phyloP scores from a whole-genome alignment of 2,329 filamentous ascomycete species.

The Lasiodiplodia sp. region DNA sequence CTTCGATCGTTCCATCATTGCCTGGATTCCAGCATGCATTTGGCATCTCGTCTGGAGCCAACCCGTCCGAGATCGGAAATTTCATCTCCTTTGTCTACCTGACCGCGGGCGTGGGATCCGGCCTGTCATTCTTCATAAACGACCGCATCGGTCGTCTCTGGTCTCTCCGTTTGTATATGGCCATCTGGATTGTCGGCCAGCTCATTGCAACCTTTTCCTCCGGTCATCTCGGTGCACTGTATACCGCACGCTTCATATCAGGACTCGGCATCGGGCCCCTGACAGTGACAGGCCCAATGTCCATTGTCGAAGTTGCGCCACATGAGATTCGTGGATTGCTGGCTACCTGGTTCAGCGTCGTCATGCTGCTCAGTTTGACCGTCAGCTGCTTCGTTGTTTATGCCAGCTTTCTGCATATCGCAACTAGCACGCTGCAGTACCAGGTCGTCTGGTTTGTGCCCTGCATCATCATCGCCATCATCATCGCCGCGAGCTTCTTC shows the following conservation, averaged over 20 bases:
- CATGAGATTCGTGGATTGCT: slow-evolving; percentile 50
- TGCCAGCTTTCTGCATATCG: slow-evolving; percentile 44
- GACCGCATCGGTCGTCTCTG: slow-evolving; percentile 50
- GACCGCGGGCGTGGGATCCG: slow-evolving; percentile 41
- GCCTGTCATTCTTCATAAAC: slow-evolving; percentile 50
- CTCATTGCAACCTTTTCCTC: slow-evolving; percentile 42
- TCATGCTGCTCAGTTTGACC: slow-evolving; percentile 46
- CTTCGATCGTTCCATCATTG: slow-evolving; percentile 43
- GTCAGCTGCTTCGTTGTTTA: slow-evolving; percentile 46
- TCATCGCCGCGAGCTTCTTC: slow-evolving; percentile 42
- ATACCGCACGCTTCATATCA: slow-evolving; percentile 47
- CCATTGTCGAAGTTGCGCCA: slow-evolving; percentile 52
- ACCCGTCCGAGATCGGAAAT: slow-evolving; percentile 40
- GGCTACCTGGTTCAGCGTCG: slow-evolving; percentile 47
- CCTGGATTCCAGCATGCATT: slow-evolving; percentile 48
- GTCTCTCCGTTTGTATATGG: slow-evolving; percentile 50
- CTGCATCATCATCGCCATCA: slow-evolving; percentile 40
- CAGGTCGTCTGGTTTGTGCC: slow-evolving; percentile 45
- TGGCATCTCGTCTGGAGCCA: slow-evolving; percentile 41
- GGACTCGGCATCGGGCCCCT: slow-evolving; percentile 51
- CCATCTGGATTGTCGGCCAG: slow-evolving; percentile 46
- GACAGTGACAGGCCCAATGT: slow-evolving; percentile 49
- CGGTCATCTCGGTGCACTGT: slow-evolving; percentile 40
- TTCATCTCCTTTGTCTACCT: slow-evolving; percentile 52
- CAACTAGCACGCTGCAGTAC: slow-evolving; percentile 41